Conservation (phyloP, 495 filamentous ascomycete genomes). For the Poronia punctata region DNA sequence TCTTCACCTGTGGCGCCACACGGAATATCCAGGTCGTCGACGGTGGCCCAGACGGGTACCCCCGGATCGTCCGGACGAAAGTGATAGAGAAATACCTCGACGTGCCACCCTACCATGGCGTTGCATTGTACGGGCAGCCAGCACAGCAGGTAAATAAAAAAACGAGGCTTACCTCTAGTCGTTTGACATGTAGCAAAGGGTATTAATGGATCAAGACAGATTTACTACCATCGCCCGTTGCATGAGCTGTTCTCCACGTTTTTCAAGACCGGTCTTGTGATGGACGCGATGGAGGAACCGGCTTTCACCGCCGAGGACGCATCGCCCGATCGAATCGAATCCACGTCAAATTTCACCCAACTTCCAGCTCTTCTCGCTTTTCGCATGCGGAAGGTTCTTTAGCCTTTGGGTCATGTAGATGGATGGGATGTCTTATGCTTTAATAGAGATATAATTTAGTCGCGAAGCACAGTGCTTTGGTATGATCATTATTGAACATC, state of each 20-base stretch:
- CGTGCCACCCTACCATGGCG: constrained; percentile 28
- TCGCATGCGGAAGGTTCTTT: constrained; percentile 16
- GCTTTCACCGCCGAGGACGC: constrained; percentile 24
- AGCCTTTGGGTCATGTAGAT: too few relatives aligned
- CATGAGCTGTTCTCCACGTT: constrained; percentile 34
- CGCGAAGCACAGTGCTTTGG: too few relatives aligned
- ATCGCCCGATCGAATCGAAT: constrained; percentile 15
- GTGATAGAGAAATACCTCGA: constrained; percentile 29
- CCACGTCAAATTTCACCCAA: constrained; percentile 29
- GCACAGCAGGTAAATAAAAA: constrained; percentile 21
- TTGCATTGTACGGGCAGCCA: constrained; percentile 24
- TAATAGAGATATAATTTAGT: too few relatives aligned
- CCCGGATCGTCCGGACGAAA: constrained; percentile 18
- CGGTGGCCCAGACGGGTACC: constrained; percentile 15
- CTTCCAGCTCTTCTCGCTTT: constrained; percentile 32
- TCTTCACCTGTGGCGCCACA: constrained; percentile 32
- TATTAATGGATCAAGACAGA: constrained; percentile 13
- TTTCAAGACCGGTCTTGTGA: constrained; percentile 28
- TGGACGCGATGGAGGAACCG: constrained; percentile 39
- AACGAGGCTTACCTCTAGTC: constrained; percentile 3
- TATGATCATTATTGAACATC: too few relatives aligned
- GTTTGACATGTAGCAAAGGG: background rate
- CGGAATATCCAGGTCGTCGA: constrained; percentile 24
- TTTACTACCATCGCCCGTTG: constrained; percentile 36
- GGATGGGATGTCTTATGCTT: background rate